A percentile compares a stretch with the other conserved stretches of the same genome.
phyloP scores from a whole-genome alignment of 805 yeast species.

The Saturnispora zaruensis region DNA sequence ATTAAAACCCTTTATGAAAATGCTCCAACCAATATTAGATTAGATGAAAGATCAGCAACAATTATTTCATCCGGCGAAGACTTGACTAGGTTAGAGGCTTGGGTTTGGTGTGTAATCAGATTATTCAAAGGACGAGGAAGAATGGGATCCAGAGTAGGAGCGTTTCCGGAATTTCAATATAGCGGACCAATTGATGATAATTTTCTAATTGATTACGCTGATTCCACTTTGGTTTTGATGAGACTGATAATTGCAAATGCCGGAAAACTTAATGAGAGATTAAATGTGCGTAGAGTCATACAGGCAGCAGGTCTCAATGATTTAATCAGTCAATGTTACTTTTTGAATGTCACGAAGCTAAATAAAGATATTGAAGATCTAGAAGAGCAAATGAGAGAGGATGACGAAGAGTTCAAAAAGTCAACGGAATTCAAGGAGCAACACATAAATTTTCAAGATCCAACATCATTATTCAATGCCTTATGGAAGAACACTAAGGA shows the following conservation, averaged over 20 bases:
- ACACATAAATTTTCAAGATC: constrained; percentile 56
- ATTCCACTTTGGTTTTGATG: constrained; percentile 42
- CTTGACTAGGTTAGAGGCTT: constrained; percentile 26
- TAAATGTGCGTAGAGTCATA: constrained; percentile 40
- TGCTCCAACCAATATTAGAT: constrained; percentile 13
- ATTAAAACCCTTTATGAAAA: constrained; percentile 21
- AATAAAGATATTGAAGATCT: constrained; percentile 36
- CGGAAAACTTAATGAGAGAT: constrained; percentile 31
- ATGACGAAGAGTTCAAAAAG: constrained; percentile 33
- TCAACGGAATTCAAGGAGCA: constrained; percentile 31
- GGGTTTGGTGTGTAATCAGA: constrained; percentile 27
- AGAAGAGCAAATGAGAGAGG: constrained; percentile 33
- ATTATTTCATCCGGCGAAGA: constrained; percentile 21
- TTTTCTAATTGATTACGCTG: constrained; percentile 47
- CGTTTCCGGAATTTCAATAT: constrained; percentile 68
- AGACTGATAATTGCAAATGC: constrained; percentile 39
- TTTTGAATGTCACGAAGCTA: constrained; percentile 35
- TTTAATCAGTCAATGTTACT: constrained; percentile 30
- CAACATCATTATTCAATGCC: constrained; percentile 56
- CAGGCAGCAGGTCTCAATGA: constrained; percentile 34
- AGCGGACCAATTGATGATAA: constrained; percentile 50
- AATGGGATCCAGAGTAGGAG: constrained; percentile 87
- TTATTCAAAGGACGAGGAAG: constrained; percentile 63
- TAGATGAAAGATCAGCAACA: constrained; percentile 24
- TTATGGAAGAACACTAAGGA: constrained; percentile 51